Evolutionary conservation across 2,329 filamentous ascomycete species (phyloP).

Genomic region (Talaromyces sp.): DNA sequence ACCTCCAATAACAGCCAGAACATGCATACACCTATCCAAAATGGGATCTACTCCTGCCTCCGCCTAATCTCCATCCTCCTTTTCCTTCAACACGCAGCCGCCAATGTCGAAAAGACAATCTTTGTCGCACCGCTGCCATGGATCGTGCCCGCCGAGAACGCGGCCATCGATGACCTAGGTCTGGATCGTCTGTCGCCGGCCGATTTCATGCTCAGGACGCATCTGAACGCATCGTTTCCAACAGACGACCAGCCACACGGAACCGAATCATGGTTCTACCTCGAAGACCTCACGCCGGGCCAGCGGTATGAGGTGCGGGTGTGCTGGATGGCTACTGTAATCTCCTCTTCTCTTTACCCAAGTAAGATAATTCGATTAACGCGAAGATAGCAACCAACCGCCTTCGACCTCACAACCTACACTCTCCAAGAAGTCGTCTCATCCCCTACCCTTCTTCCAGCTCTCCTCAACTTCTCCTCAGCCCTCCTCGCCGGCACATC

Average conservation of each 20-base stretch:
- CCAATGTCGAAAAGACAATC: conserved; percentile 88
- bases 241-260: conserved; percentile 53
- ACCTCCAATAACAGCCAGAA: not conserved
- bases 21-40: conserved; percentile 9
- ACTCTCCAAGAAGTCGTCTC: conserved; percentile 60
- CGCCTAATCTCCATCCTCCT: conserved; percentile 15
- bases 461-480: conserved; percentile 62
- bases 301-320: conserved; percentile 86
- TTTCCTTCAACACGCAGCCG: conserved; percentile 33
- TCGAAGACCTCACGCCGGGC: conserved; percentile 65
- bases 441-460: conserved; percentile 60
- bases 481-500: conserved; percentile 40
- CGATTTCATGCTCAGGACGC: conserved; percentile 57
- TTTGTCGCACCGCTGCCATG: conserved; percentile 69
- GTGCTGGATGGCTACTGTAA: conserved; percentile 89
- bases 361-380: not conserved
- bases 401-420: conserved; percentile 67
- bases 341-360: not conserved
- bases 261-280: conserved; percentile 71
- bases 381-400: conserved; percentile 71
- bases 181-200: conserved; percentile 63
- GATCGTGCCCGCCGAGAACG: conserved; percentile 54
- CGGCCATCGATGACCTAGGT: conserved; percentile 58
- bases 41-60: conserved; percentile 9
- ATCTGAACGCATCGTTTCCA: conserved; percentile 67